Conservation (phyloP, 129 eudicot species). For the Tagetes erecta region DNA sequence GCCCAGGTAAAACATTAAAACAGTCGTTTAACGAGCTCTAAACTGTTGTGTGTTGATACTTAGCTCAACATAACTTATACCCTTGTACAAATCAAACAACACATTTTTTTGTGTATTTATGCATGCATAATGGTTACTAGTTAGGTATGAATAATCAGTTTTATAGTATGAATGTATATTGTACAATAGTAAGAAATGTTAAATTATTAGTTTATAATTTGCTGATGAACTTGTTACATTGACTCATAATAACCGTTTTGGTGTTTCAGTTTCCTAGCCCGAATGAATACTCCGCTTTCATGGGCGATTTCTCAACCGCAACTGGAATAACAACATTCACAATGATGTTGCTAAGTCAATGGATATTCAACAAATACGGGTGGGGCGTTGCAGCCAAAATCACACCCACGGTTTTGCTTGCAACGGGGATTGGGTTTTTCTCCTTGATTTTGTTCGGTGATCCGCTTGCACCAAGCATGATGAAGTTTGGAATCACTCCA, state of each 20-base stretch:
- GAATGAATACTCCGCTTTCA: slow-evolving; percentile 93
- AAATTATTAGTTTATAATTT: not conserved
- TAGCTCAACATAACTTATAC: not conserved
- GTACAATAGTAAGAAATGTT: not conserved
- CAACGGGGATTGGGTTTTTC: slow-evolving; percentile 94
- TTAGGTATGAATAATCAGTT: not conserved
- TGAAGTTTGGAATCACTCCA: slow-evolving; percentile 81
- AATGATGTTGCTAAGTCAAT: slow-evolving; percentile 95
- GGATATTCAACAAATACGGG: slow-evolving; percentile 91
- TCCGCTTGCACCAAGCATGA: slow-evolving; percentile 74
- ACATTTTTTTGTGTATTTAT: not conserved
- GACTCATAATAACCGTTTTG: slow-evolving; percentile 4
- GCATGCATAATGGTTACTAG: not conserved
- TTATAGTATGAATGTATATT: not conserved
- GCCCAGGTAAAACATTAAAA: slow-evolving; percentile 67
- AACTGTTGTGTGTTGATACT: not conserved
- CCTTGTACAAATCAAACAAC: not conserved
- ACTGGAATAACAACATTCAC: slow-evolving; percentile 93
- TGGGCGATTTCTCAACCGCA: slow-evolving; percentile 99
- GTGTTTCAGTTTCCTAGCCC: slow-evolving; percentile 87
- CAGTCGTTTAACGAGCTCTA: not conserved
- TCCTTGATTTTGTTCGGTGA: slow-evolving; percentile 82
- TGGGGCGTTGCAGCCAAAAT: slow-evolving; percentile 99
- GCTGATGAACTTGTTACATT: not conserved
- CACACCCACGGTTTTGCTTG: slow-evolving; percentile 87